Base-by-base conservation (phyloP, 2,329 filamentous ascomycete species). In the Fusarium newnesense region DNA sequence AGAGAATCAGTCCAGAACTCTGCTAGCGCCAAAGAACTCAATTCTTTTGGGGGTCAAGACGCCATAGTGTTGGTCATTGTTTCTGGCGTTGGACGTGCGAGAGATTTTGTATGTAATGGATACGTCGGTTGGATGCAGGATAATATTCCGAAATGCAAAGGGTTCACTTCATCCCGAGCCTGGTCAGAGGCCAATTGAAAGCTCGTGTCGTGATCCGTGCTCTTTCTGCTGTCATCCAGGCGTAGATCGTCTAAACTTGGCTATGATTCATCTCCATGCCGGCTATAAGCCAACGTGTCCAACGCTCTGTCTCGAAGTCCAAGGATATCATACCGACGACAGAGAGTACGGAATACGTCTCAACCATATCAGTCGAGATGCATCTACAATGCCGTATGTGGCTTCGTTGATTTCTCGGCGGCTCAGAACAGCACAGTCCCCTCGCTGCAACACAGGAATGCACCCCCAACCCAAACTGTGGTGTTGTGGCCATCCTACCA, bases 21-120 rank as follows among this genome's bases (percentile, higher is more conserved):
- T 75, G 58, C 72, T 69, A 47, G 26, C 59, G 61, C 72, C 62
- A 54, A 61, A 46, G 40, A 75, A 75, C 59, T 75, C 66, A 74
- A 69, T 74, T 74, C 32, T 65, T 72, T 65, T 44, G 62, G 49
- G 62, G 62, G 42, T 68, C 54, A 39, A 37, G 49, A 70, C 53
- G 49, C 58, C 67, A 63, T 60, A 49, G 24, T 24, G 37, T 58
- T 44, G 39, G 47, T 39, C 39, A 64, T 50, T 67, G 58, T 67
- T 71, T 71, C 54, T 67, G 43, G 32, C 37, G 70, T 57, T 46
- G 66, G 61, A 44, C 46, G 47, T 68, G 56, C 49, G 24, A 43
- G 37, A 15, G 40, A 28, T 30, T 30, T 11, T 34, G 32, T 32
- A 21, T 58, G 30, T 43, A 59, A 59, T 50, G 54, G 47, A 42